Base-by-base conservation (phyloP, 2,329 filamentous ascomycete genomes). In the Didymella keratinophila region DNA sequence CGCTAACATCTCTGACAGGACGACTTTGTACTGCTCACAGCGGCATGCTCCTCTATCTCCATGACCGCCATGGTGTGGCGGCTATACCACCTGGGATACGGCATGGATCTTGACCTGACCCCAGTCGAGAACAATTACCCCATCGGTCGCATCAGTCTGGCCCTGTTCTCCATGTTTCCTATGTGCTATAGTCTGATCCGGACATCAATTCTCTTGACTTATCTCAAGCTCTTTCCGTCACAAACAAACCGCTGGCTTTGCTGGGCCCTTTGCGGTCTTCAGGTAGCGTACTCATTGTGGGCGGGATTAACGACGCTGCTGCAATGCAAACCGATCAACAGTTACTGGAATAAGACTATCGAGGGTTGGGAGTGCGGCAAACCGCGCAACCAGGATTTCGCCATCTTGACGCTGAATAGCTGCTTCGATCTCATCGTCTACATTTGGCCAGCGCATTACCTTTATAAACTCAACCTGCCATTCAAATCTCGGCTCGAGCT, bases 381-480 rank as follows among this genome's bases (percentile, higher is more conserved):
- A 21, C 53, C 58, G 3, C 53, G 51, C 4, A 61, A 58, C 20
- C 61, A 62, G 37, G 54, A 61, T 21, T 56, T 56, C 20, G 43
- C 58, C 12, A 61, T 64, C 16, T 47, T 64, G 18, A 34, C 55
- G 4, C 39, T 68, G 36, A 68, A 68, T 52, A 66, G 60, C 41
- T 27, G 45, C 9, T 62, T 59, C 11, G 65, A 68, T 20, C 36
- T 68, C 2, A 52, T 66, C 23, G 58, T 63, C 7, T 66, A 60
- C 52, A 44, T 56, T 11, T 68, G 65, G 65, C 65, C 65, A 16
- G 62, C 58, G 9, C 58, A 62, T 11, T 68, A 66, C 25, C 54
- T 68, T 2, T 64, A 60, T 51, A 66, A 62, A 27, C 56, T 68
- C n/a, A 62, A 64, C 2, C 14, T 66, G 25, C 61, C 63, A 11